A percentile compares a stretch with the other conserved stretches of the same genome.
These are phyloP conservation scores for Cladophialophora chaetospira DNA, from an alignment of 2,329 filamentous ascomycete genomes.

Conservation along the genomic window DNA sequence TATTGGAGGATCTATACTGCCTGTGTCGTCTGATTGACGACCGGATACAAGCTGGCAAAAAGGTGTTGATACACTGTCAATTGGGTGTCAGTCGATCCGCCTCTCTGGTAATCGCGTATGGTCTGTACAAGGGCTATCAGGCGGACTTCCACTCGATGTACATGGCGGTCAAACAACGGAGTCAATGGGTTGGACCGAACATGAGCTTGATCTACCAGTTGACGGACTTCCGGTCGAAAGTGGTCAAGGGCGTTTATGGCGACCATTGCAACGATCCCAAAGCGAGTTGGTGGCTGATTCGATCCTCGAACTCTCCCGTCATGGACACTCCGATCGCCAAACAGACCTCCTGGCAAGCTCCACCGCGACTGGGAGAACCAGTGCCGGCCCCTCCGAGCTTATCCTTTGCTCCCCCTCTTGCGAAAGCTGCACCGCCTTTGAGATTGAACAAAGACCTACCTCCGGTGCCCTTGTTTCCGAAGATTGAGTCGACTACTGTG, in stretches of 20 bases:
- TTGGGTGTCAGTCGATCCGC: constrained; percentile 66
- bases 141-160: constrained; percentile 67
- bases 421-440: constrained; percentile 5
- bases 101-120: constrained; percentile 67
- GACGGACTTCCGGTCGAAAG: constrained; percentile 59
- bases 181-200: constrained; percentile 68
- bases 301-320: constrained; percentile 1
- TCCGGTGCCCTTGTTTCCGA: constrained; percentile 31
- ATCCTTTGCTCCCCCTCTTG: neutral
- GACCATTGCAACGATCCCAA: constrained; percentile 23
- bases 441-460: constrained; percentile 31
- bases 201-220: constrained; percentile 71
- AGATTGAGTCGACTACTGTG: constrained; percentile 12
- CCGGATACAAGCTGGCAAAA: constrained; percentile 58
- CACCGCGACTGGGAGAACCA: constrained; percentile 3
- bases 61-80: constrained; percentile 66
- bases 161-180: constrained; percentile 63
- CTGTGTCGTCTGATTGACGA: constrained; percentile 65
- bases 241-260: constrained; percentile 38
- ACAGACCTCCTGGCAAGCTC: constrained; percentile 11
- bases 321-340: constrained; percentile 24
- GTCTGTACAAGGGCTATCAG: constrained; percentile 63
- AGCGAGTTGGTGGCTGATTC: constrained; percentile 28
- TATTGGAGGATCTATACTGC: constrained; percentile 62
- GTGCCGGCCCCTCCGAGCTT: constrained; percentile 1